Evolutionary conservation across 495 filamentous ascomycete genomes (phyloP).

Genomic region (Parachaetomium inaequale): DNA sequence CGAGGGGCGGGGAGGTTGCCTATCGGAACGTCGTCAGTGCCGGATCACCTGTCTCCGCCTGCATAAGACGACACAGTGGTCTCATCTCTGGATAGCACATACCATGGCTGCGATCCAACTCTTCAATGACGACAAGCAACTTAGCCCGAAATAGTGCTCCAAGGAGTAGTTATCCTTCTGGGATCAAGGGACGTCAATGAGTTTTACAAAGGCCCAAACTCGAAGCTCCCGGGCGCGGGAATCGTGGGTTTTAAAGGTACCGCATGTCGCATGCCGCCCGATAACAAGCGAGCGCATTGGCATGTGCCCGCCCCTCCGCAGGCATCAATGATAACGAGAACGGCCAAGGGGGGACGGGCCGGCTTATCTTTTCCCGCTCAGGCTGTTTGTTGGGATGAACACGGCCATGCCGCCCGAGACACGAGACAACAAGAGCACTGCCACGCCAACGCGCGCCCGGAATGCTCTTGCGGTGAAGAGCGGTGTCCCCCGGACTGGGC

Average conservation of each 20-base stretch:
- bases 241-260: slow-evolving; percentile 11
- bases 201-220: background rate
- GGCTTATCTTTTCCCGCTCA: slow-evolving; percentile 5
- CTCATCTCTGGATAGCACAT: background rate
- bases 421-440: background rate
- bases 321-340: background rate
- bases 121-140: background rate
- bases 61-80: background rate
- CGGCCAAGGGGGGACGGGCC: no score
- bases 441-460: background rate
- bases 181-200: background rate
- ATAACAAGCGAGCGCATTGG: slow-evolving; percentile 3
- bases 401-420: background rate
- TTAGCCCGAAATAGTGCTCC: background rate
- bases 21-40: slow-evolving; percentile 2
- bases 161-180: background rate
- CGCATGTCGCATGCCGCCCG: no score
- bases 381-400: background rate
- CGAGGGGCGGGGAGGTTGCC: slow-evolving; percentile 11
- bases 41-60: background rate
- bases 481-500: background rate
- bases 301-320: background rate
- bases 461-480: background rate
- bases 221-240: background rate
- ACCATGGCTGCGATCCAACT: slow-evolving; percentile 12